Base-by-base conservation (phyloP, 2,329 filamentous ascomycete genomes). In the Dactylellina parvicollis region DNA sequence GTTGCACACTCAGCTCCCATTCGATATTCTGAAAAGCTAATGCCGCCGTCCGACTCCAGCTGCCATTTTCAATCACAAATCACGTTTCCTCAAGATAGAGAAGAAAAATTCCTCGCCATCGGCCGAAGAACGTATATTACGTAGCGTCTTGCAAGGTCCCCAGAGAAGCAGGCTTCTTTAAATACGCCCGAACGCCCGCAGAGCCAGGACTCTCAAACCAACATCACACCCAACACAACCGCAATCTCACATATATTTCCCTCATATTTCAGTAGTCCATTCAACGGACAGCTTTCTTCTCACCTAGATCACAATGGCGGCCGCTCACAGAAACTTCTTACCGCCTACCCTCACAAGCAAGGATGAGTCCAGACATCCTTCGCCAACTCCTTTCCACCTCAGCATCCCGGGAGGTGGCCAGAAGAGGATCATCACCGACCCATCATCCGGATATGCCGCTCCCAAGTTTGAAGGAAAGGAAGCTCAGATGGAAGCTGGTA, bases 381-480 rank as follows among this genome's bases (percentile, higher is more conserved):
- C 67, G 16, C 67, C 67, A 4, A 54, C 52, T 18, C 67, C 67
- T 3, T 72, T 72, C 59, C 67, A 72, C 22, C 60, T 72, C 18
- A 72, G 67, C 54, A 72, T 72, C 79, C 79, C 34, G 80, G 81
- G 76, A 86, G 87, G 67, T 88, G 92, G 46, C 18, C 50, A 22
- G 12, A 59, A 50, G 80, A 87, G 90, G 64, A 85, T 94, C 64
- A 84, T 98, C 69, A 91, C 92, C 18, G 95, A 95, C 76, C 90
- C 92, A 77, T 95, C 93, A 28, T 90, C 96, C 36, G 95, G 95
- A 79, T 99, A 99, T 83, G 89, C 96, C 76, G 93, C 95, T 22
- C 92, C 94, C 49, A 92, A 92, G 75, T 99, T 99, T 80, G 89
- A 92, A 80, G 95, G 94, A 80, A 97, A 96, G 84, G 85, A 88